Evolutionary conservation across 2,329 filamentous ascomycete species (phyloP).

Genomic region (Chrysoporthe deuterocubensis): DNA sequence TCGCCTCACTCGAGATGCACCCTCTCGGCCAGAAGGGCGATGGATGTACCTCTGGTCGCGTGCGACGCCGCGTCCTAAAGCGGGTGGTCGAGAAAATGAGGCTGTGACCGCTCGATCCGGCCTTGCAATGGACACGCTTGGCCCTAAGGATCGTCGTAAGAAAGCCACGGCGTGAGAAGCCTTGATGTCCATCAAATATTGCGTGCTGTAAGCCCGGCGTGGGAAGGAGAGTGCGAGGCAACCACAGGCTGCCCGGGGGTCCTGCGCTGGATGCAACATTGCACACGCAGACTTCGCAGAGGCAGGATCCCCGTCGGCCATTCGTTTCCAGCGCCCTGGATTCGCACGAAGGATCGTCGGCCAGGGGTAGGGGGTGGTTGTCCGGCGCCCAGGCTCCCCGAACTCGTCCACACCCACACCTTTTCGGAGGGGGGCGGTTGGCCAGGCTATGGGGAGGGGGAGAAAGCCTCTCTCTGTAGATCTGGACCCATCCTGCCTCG

Average conservation of each 20-base stretch:
- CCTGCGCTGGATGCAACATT: conserved; percentile 22
- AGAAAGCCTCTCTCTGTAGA: not conserved
- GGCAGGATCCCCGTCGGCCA: conserved; percentile 4
- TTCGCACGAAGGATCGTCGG: conserved; percentile 20
- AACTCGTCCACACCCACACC: not conserved
- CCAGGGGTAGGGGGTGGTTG: not conserved
- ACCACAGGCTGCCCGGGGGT: not conserved
- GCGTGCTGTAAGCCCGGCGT: not conserved
- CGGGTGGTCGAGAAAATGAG: not conserved
- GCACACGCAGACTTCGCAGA: conserved; percentile 14
- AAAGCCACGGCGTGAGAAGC: not conserved
- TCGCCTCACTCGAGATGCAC: not conserved
- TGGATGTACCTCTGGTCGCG: not conserved
- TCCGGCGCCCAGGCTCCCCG: conserved; percentile 14
- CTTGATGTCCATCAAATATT: not conserved
- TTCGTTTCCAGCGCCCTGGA: conserved; percentile 22
- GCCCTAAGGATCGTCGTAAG: not conserved
- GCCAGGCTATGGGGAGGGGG: not conserved
- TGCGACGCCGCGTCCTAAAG: not conserved
- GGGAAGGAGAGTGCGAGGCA: not conserved
- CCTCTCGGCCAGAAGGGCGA: not conserved
- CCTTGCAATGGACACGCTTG: not conserved
- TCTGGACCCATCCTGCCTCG: conserved; percentile 13
- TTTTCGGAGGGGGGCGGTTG: not conserved
- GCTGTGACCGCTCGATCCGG: not conserved